Evolutionary conservation across 805 yeast species (phyloP), one percentile per base, ranked within the genome.

Genomic region (Priceomyces fermenticarens): DNA sequence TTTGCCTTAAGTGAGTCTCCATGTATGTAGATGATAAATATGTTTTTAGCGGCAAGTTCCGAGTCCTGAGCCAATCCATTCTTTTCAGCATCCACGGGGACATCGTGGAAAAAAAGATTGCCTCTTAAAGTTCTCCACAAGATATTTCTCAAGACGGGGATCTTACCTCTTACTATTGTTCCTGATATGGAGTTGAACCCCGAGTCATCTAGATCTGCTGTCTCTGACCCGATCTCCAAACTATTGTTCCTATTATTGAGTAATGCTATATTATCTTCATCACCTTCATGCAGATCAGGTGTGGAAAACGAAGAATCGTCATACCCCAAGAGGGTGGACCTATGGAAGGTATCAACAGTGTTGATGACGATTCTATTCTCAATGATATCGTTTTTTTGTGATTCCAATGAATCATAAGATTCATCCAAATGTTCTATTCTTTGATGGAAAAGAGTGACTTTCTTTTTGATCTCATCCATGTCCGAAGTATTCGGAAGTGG

Each of bases 91-190:
- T 47, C 49, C 12, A 70, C 63, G 3, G 66, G 65, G n/a, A 59
- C 52, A 40, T 68, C 74, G 46, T 63, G 61, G 46, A 70, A 67
- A 44, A 49, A 68, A 35, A 69, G 54, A 48, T 70, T 70, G 15
- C 75, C 75, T 41, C 73, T 51, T 28, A 67, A 54, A 1, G 72
- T 62, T 46, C 75, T 58, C 74, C 74, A 70, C 32, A 70, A 51
- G 27, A 70, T 65, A 17, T 62, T 65, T 35, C 74, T 52, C 38
- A 70, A 55, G 3, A 67, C 43, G 2, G 65, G 67, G 10, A 70
- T 55, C 44, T 68, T 67, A 3, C 59, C 65, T 20, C 63, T 45
- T 3, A 56, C 58, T 8, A 70, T 58, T 1, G 70, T 52, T 2
- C 73, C 75, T 1, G 65, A 54, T 15, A 70, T 54, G 9, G 67